phyloP scores from a whole-genome alignment of 371 early-diverging fungal species.

The Mucor irregularis region DNA sequence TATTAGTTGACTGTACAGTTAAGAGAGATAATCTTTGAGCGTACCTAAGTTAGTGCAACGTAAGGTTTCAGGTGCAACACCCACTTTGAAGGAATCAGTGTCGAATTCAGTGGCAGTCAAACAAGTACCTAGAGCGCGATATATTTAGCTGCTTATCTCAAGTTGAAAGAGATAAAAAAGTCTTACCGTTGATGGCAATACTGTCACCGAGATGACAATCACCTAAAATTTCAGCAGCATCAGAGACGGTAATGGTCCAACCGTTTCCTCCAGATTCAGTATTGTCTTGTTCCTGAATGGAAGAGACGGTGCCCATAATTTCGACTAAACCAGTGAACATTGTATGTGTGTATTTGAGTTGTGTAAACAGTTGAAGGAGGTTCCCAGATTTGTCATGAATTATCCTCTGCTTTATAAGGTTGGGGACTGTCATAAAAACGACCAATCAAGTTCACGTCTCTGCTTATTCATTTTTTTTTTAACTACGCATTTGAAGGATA shows the following conservation, averaged over 20 bases:
- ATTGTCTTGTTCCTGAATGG: conserved; percentile 67
- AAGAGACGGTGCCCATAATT: conserved; percentile 75
- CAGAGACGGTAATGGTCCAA: conserved; percentile 79
- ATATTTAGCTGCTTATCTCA: neutral
- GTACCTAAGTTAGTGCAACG: conserved; percentile 87
- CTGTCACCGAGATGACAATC: conserved; percentile 95
- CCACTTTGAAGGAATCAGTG: conserved; percentile 82
- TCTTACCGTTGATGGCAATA: conserved; percentile 89
- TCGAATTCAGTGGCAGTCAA: conserved; percentile 94
- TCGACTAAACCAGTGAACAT: conserved; percentile 99
- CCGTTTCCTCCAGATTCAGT: conserved; percentile 84
- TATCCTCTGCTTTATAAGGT: no score
- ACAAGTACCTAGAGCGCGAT: conserved; percentile 74
- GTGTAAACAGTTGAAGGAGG: no score
- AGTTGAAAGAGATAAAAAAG: neutral
- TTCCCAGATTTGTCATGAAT: no score
- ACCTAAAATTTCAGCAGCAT: conserved; percentile 68
- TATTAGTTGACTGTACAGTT: neutral
- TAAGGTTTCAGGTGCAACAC: conserved; percentile 90
- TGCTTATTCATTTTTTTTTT: no score
- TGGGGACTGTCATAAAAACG: no score
- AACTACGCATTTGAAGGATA: no score
- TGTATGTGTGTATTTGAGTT: no score
- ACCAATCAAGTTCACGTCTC: no score
- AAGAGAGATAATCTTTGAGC: neutral